Evolutionary conservation across 208 protist species (phyloP), one percentile per base, ranked within the genome.

Genomic region (Wallacemonas collosoma): DNA sequence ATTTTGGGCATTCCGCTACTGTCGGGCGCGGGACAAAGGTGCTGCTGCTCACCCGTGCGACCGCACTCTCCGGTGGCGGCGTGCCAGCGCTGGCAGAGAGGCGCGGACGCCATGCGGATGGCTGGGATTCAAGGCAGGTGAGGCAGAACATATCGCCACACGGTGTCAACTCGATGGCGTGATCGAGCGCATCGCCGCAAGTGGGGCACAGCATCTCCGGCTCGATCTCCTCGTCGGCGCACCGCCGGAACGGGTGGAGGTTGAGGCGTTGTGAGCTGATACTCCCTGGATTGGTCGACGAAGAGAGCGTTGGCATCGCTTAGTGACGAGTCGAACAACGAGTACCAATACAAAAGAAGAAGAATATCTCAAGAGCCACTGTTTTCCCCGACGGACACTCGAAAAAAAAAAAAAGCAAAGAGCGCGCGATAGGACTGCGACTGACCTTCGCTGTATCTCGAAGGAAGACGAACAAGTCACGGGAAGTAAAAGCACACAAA

Each of bases 81-180:
- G 8, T 50, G 45, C 45, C 45, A 50, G 45, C 6, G 44, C 51
- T 51, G 43, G 41, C 8, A 1, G 54, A 63, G 12, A 50, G 2
- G 17, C 9, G 55, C 8, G 26, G 26, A 9, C n/a, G 54, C n/a
- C 35, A 48, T 2, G 54, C 15, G 9, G 35, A 35, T 39, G 8
- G 43, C 17, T 57, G 57, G 12, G 47, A 53, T 38, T 51, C 53
- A 2, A 78, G 35, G 50, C 79, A 83, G 40, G 41, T n/a, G 3
- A 61, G 56, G 54, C 79, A 83, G 58, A 83, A 83, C 26, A 83
- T 83, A 54, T 80, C 75, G 9, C 71, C 65, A 50, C 79, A 80
- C 14, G 71, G 69, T 53, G 45, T 40, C 41, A 83, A 68, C 75
- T 83, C 79, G 7, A 70, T 45, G 8, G 79, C 68, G 40, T 68